phyloP scores from a whole-genome alignment of 192 early-diverging fungal species.

The Coemansia sp. region DNA sequence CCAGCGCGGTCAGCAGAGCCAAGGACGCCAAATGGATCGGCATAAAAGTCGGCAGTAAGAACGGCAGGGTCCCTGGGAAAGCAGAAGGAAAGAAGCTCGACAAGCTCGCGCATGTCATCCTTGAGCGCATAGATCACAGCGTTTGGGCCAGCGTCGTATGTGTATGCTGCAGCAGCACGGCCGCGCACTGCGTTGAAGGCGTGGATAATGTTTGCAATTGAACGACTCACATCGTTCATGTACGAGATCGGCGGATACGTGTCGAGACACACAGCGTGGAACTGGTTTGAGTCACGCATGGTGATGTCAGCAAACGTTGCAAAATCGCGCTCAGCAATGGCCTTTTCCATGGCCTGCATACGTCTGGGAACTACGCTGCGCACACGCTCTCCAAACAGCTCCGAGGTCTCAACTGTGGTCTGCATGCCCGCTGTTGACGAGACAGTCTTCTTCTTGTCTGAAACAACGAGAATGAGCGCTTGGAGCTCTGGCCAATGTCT shows the following conservation, averaged over 20 bases:
- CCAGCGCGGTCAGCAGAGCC: constrained; percentile 60
- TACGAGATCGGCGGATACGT: constrained; percentile 98
- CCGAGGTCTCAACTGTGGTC: constrained; percentile 89
- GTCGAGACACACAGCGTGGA: constrained; percentile 99
- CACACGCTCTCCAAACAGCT: constrained; percentile 83
- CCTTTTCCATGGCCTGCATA: constrained; percentile 88
- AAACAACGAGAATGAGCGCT: constrained; percentile 92
- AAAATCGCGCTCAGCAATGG: constrained; percentile 85
- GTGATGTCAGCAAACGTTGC: constrained; percentile 90
- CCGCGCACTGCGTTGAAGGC: constrained; percentile 71
- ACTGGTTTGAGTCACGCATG: constrained; percentile 98
- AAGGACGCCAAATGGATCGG: constrained; percentile 59
- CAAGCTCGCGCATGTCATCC: constrained; percentile 82
- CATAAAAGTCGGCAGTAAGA: constrained; percentile 54
- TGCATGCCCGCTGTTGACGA: constrained; percentile 98
- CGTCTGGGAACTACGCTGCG: constrained; percentile 81
- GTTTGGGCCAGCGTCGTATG: constrained; percentile 98
- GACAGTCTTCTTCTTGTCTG: constrained; percentile 88
- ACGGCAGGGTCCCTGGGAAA: constrained; percentile 68
- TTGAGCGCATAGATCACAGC: constrained; percentile 91
- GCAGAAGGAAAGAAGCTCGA: constrained; percentile 79
- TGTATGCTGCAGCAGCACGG: constrained; percentile 87
- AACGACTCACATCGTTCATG: constrained; percentile 92
- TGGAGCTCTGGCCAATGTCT: constrained; percentile 96
- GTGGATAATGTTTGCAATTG: constrained; percentile 81